Evolutionary conservation across 805 yeast genomes (phyloP).

Genomic region (Brettanomyces nanus): DNA sequence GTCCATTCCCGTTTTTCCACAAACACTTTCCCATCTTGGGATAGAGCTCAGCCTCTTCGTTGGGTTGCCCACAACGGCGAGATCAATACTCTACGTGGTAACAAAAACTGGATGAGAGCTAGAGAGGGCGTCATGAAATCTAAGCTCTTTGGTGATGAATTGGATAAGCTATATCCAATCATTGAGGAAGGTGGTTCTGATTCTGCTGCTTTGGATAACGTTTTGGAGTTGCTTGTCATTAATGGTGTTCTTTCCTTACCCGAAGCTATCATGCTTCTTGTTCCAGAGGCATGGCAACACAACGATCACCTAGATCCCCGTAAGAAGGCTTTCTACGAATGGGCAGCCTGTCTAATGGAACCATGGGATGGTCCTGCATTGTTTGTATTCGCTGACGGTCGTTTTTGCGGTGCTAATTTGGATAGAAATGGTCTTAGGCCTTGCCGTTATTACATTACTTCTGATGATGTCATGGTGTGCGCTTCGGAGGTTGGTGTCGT

Average conservation of each 20-base stretch:
- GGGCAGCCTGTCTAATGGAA: slow-evolving; percentile 99
- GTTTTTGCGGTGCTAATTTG: slow-evolving; percentile 96
- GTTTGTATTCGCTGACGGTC: slow-evolving; percentile 92
- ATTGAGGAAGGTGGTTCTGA: slow-evolving; percentile 99
- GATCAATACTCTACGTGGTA: slow-evolving; percentile 93
- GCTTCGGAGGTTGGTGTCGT: slow-evolving; percentile 98
- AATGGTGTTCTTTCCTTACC: slow-evolving; percentile 90
- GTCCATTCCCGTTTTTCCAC: slow-evolving; percentile 98
- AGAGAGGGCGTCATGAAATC: slow-evolving; percentile 96
- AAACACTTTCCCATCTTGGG: slow-evolving; percentile 99
- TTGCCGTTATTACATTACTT: slow-evolving; percentile 92
- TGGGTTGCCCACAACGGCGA: slow-evolving; percentile 99
- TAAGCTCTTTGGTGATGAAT: slow-evolving; percentile 78
- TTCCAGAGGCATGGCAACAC: slow-evolving; percentile 98
- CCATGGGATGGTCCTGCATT: slow-evolving; percentile 99
- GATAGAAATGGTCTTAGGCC: slow-evolving; percentile 98
- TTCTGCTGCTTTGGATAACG: slow-evolving; percentile 96
- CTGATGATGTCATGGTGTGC: slow-evolving; percentile 91
- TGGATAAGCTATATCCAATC: slow-evolving; percentile 86
- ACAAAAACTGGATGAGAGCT: slow-evolving; percentile 98
- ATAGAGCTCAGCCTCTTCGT: slow-evolving; percentile 95
- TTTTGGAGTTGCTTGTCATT: slow-evolving; percentile 80
- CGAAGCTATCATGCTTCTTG: slow-evolving; percentile 94
- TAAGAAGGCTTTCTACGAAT: slow-evolving; percentile 91
- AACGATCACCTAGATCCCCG: slow-evolving; percentile 81